These are phyloP conservation scores for Rhododendron kiyosumense DNA, from an alignment of 148 eudicot genomes.

Conservation along the genomic window DNA sequence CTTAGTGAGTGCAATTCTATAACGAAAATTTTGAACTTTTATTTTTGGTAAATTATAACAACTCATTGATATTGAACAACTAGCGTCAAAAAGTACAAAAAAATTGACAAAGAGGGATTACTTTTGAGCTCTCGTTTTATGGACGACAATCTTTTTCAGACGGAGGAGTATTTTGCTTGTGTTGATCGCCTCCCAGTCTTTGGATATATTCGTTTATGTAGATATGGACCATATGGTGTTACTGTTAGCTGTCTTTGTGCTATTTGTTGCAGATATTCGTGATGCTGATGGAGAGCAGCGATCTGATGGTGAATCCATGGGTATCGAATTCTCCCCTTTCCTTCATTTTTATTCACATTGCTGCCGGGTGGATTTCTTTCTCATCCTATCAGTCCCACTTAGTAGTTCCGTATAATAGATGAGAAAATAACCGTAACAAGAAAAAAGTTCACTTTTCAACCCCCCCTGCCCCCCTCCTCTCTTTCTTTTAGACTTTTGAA, in stretches of 20 bases:
- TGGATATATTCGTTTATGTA: background rate
- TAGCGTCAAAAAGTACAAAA: background rate
- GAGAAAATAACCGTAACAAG: background rate
- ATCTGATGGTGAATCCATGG: slow-evolving; percentile 1
- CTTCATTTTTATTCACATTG: background rate
- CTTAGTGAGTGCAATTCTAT: too few relatives aligned
- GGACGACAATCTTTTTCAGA: background rate
- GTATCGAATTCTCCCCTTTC: background rate
- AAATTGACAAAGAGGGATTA: background rate
- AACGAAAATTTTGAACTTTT: too few relatives aligned
- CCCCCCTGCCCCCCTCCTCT: too few relatives aligned
- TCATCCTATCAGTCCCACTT: background rate
- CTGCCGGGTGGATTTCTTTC: background rate
- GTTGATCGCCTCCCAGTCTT: background rate
- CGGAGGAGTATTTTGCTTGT: background rate
- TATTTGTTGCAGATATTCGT: background rate
- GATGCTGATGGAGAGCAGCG: background rate
- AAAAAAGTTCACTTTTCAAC: background rate
- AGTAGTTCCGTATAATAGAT: background rate
- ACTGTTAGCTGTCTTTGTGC: background rate
- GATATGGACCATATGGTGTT: background rate
- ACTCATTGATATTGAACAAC: background rate
- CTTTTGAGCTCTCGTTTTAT: background rate
- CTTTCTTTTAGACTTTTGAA: background rate
- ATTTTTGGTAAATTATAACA: too few relatives aligned